Base-by-base conservation (phyloP, 164 flowering plant genomes). In the Piper longum region DNA sequence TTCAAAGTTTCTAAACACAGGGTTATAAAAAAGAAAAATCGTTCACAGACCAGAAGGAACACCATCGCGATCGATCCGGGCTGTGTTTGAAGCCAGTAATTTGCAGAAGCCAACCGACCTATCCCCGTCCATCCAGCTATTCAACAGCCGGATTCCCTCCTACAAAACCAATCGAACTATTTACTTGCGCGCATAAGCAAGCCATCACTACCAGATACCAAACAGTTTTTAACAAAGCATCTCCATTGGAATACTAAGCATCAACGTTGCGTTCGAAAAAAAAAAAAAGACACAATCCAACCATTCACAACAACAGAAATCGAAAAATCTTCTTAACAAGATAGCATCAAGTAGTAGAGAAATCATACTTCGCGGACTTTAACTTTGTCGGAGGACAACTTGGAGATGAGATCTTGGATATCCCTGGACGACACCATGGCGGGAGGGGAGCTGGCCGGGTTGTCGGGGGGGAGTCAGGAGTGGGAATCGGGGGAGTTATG, bases 81-180 rank as follows among this genome's bases (percentile, higher is more conserved):
- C 78, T 43, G 95, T 85, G 48, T 82, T 84, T 62, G 66, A 67
- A 42, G 77, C 75, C n/a, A 91, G 72, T 73, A 72, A 79, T 69
- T 73, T 79, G 73, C 91, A 83, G 75, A 95, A 85, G 1, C 59
- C 66, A 12, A 72, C 16, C 5, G 85, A 84, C 59, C 85, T 79
- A 64, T 86, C 91, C 54, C 92, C 95, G 68, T 83, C 88, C 62
- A 95, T 72, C 96, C 95, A 91, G 40, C 79, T 80, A 69, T 75
- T 83, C 81, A 95, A 79, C 73, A 95, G 69, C 69, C 88, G 88
- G 19, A 91, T 73, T 59, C 99, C 97, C 57, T 91, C 97, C 99
- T 95, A 61, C 1, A 71, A 4, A n/a, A 57, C 52, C 52, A 48
- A 5, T 5, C 52, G 14, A 48, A 14, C 52, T 14, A 48, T 48